Percentiles rank a stretch among this genome's conserved stretches.
phyloP scores from a whole-genome alignment of 2,329 filamentous ascomycete species.

The Colletotrichum simmondsii region DNA sequence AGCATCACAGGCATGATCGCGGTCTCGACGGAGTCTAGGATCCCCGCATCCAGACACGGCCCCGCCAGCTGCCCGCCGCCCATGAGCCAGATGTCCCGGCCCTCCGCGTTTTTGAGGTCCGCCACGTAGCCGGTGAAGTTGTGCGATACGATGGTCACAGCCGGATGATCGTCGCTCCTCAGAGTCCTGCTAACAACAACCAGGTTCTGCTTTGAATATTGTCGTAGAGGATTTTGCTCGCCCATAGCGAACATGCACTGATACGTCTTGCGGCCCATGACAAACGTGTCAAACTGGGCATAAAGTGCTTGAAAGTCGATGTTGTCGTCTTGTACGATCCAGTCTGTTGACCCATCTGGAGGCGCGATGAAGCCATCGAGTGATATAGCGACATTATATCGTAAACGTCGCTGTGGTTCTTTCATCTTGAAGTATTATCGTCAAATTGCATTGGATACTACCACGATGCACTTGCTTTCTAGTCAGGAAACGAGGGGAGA shows the following conservation, averaged over 20 bases:
- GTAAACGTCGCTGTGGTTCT: constrained; percentile 34
- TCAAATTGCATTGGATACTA: neutral
- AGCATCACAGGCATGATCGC: constrained; percentile 42
- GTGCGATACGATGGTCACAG: constrained; percentile 39
- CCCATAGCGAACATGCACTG: constrained; percentile 38
- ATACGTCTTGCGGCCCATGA: constrained; percentile 51
- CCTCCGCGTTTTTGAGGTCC: constrained; percentile 36
- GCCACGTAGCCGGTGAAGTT: constrained; percentile 37
- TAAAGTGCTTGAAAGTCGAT: constrained; percentile 47
- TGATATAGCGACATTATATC: constrained; percentile 47
- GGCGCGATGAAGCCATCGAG: constrained; percentile 50
- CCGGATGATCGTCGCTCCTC: constrained; percentile 35
- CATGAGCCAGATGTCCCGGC: constrained; percentile 49
- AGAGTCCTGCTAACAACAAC: constrained; percentile 42
- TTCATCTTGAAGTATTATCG: neutral
- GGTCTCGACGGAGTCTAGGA: constrained; percentile 45
- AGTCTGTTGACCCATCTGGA: constrained; percentile 40
- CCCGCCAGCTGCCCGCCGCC: constrained; percentile 45
- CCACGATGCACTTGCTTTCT: neutral
- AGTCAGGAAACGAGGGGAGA: neutral
- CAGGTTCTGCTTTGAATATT: constrained; percentile 37
- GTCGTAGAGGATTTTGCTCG: constrained; percentile 38
- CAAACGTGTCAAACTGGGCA: constrained; percentile 42
- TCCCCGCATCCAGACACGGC: constrained; percentile 40
- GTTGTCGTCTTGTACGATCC: constrained; percentile 44